Base-by-base conservation (phyloP, 768 basidiomycete species). In the Phlebiopsis gigantea region DNA sequence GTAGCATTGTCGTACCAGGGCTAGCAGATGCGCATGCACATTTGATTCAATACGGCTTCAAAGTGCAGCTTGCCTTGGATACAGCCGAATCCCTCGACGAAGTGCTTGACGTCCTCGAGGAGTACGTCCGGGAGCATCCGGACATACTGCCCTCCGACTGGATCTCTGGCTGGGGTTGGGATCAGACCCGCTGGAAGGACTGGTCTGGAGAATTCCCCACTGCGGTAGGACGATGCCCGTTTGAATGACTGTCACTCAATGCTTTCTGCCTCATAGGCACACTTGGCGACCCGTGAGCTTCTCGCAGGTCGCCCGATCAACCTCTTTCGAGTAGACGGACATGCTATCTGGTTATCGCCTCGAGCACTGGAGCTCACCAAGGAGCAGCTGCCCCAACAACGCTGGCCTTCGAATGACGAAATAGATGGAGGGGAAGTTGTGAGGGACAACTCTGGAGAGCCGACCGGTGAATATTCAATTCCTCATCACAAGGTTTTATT, bases 141-240 rank as follows among this genome's bases (percentile, higher is more conserved):
- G 82, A 83, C 39, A 67, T 87, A 5, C 66, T 89, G 63, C 73
- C 71, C 2, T 72, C 77, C 2, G 72, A 65, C 5, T 97, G 92
- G 91, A 81, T 97, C 42, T 75, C 85, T 62, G 94, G 93, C 10
- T 81, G 88, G 75, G 95, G 95, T 4, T 98, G 95, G 94, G 91
- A 98, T 65, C 93, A 98, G 70, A 96, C 88, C 1, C 77, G 79
- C 56, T 92, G 89, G 89, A 61, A 77, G 6, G 76, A 62, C 24
- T 66, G 63, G 42, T 42, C 73, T 10, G 68, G 74, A 8, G 66
- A 75, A 22, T 94, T 92, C 61, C 93, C 93, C 2, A 83, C 79
- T 29, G 85, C 89, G 1, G 92, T 90, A 25, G 78, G 66, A 12
- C 39, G 9, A 0, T 26, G 0, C 9, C 5, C 56, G 53, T 45